A percentile compares a stretch with the other conserved stretches of the same genome.
phyloP scores from a whole-genome alignment of 306 rosid genomes.

The Fragaria vesca region DNA sequence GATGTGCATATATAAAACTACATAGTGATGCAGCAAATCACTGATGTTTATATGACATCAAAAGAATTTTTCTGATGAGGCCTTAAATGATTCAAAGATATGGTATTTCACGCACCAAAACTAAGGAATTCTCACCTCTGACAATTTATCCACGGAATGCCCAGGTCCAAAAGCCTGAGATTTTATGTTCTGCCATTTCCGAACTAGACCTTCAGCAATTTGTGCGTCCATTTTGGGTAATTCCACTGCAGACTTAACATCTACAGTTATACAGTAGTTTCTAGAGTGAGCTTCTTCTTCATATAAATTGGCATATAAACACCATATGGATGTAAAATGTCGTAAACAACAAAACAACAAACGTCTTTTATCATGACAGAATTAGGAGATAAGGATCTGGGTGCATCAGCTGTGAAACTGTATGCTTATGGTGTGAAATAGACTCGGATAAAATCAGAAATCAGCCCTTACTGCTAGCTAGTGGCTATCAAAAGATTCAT shows the following conservation, averaged over 20 bases:
- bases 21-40: not conserved
- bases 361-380: not conserved
- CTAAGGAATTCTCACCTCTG: slow-evolving; percentile 48
- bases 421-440: not conserved
- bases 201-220: slow-evolving; percentile 85
- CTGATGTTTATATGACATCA: not conserved
- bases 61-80: not conserved
- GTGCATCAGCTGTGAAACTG: not conserved
- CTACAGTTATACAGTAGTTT: slow-evolving; percentile 16
- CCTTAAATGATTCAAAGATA: not conserved
- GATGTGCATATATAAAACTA: not conserved
- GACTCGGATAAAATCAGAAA: not conserved
- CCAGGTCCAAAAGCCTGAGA: slow-evolving; percentile 88
- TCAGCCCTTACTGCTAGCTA: not conserved
- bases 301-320: not conserved
- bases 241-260: slow-evolving; percentile 48
- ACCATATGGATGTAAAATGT: not conserved
- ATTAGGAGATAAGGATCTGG: not conserved
- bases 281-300: not conserved
- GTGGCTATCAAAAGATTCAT: not conserved
- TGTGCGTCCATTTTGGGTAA: slow-evolving; percentile 81
- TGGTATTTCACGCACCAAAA: slow-evolving; percentile 15
- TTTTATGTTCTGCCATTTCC: slow-evolving; percentile 83
- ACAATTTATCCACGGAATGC: slow-evolving; percentile 59
- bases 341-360: not conserved